phyloP scores from a whole-genome alignment of 73 alveolate species.

The Stentor coeruleus region DNA sequence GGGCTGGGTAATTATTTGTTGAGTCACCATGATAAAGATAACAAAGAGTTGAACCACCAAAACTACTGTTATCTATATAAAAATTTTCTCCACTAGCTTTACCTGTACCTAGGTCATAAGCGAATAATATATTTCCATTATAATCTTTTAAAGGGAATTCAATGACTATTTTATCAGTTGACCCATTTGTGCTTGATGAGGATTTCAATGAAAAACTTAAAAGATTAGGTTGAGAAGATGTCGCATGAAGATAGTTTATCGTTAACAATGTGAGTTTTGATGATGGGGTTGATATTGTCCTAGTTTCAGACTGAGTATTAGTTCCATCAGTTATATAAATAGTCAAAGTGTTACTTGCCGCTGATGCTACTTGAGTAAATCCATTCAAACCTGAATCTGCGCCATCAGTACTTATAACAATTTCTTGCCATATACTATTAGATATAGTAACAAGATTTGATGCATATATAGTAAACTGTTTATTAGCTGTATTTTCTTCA shows the following conservation, averaged over 20 bases:
- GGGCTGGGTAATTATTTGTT: constrained; percentile 15
- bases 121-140: background rate
- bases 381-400: background rate
- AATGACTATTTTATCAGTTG: background rate
- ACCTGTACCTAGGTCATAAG: constrained; percentile 18
- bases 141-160: constrained; percentile 10
- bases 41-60: background rate
- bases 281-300: background rate
- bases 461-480: background rate
- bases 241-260: background rate
- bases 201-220: background rate
- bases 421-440: background rate
- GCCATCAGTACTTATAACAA: background rate
- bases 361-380: background rate
- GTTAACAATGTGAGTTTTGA: background rate
- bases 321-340: background rate
- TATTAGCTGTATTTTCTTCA: background rate
- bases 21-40: constrained; percentile 11
- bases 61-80: background rate
- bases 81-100: background rate
- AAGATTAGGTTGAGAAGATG: background rate
- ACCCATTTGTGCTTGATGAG: background rate
- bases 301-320: background rate
- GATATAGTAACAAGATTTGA: background rate
- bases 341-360: background rate